Conservation (phyloP, 306 rosid genomes). For the Canavalia ensiformis region DNA sequence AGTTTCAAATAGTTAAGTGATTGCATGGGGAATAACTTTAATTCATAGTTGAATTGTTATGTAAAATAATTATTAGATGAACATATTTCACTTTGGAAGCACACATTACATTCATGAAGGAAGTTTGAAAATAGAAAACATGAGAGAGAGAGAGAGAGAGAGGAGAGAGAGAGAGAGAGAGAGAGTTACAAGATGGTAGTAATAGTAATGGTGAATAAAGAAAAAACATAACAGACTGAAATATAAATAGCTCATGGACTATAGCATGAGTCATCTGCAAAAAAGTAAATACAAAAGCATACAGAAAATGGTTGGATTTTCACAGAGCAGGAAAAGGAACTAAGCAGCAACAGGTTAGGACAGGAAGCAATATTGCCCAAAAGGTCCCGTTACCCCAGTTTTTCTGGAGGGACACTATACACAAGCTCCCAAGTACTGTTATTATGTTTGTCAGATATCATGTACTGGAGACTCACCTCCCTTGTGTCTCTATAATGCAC, state of each 20-base stretch:
- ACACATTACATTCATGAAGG: conserved; percentile 19
- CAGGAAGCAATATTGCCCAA: conserved; percentile 35
- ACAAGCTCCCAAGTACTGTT: conserved; percentile 22
- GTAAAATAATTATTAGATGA: not conserved
- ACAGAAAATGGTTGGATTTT: conserved; percentile 34
- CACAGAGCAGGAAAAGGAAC: conserved; percentile 24
- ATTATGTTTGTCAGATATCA: conserved; percentile 30
- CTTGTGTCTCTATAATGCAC: conserved; percentile 84
- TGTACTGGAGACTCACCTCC: conserved; percentile 67
- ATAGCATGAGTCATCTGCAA: conserved; percentile 3
- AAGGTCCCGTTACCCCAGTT: conserved; percentile 8
- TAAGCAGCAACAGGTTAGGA: conserved; percentile 1
- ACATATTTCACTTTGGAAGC: conserved; percentile 9
- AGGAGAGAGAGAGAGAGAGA: not conserved
- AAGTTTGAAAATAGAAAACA: conserved; percentile 5
- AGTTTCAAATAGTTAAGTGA: not conserved
- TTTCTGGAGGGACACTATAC: not conserved
- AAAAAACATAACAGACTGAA: conserved; percentile 4
- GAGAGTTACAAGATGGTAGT: not conserved
- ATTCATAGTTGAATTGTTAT: conserved; percentile 23
- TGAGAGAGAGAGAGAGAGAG: not conserved
- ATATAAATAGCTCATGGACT: conserved; percentile 24
- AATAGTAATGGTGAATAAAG: conserved; percentile 17
- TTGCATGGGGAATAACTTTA: not conserved
- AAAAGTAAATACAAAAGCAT: not conserved